Evolutionary conservation across 805 yeast species (phyloP).

Genomic region (Yamadazyma ubonensis): DNA sequence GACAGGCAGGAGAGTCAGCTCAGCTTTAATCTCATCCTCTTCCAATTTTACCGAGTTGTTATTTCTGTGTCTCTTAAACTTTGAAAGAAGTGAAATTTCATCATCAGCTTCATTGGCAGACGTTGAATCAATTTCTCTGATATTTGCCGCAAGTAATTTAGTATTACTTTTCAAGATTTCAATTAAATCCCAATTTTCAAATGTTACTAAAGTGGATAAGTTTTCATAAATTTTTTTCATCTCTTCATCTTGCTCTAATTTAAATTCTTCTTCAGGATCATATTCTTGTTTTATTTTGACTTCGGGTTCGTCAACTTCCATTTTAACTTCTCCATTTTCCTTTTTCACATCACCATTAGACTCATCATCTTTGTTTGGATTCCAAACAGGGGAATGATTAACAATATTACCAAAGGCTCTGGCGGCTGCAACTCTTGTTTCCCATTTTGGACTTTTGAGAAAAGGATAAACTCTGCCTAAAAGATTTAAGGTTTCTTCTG

Average conservation of each 20-base stretch:
- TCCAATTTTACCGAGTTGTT: constrained; percentile 24
- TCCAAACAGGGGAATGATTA: constrained; percentile 75
- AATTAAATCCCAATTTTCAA: constrained; percentile 50
- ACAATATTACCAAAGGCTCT: constrained; percentile 93
- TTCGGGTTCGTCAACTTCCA: constrained; percentile 1
- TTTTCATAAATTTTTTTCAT: constrained; percentile 41
- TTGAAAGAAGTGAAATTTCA: constrained; percentile 40
- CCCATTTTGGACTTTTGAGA: constrained; percentile 84
- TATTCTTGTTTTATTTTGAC: constrained; percentile 18
- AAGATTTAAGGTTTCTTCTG: constrained; percentile 83
- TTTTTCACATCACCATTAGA: constrained; percentile 17
- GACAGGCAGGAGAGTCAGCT: neutral
- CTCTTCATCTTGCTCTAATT: constrained; percentile 44
- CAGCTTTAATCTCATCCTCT: neutral
- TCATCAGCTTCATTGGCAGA: constrained; percentile 14
- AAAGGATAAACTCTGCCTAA: constrained; percentile 90
- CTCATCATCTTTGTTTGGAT: constrained; percentile 58
- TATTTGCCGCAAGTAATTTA: constrained; percentile 56
- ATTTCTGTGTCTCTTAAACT: constrained; percentile 50
- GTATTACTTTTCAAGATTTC: constrained; percentile 51
- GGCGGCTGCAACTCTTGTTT: constrained; percentile 92
- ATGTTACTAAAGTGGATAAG: constrained; percentile 41
- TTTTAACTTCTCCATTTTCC: constrained; percentile 9
- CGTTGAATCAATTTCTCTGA: constrained; percentile 13
- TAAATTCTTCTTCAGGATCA: constrained; percentile 20